phyloP scores from a whole-genome alignment of 345 rosid genomes.

The Eucalyptus regnans region DNA sequence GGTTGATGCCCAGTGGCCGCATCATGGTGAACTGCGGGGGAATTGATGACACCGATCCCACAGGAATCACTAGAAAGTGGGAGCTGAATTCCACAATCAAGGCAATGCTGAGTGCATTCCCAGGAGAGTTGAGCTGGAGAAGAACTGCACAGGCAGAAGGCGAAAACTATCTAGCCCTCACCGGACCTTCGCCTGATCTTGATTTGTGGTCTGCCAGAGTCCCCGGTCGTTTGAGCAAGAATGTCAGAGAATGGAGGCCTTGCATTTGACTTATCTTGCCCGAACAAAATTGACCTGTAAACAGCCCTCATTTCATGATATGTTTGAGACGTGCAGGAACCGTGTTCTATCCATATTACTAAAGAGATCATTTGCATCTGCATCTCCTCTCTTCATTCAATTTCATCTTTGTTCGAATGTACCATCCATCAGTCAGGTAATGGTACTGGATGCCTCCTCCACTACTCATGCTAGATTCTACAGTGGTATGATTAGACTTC shows the following conservation, averaged over 20 bases:
- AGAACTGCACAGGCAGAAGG: slow-evolving; percentile 36
- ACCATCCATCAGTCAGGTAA: background rate
- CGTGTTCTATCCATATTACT: background rate
- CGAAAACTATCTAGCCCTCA: slow-evolving; percentile 53
- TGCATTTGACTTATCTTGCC: background rate
- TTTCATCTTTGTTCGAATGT: background rate
- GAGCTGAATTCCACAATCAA: slow-evolving; percentile 44
- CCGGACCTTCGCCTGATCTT: slow-evolving; percentile 63
- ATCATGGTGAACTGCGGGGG: slow-evolving; percentile 87
- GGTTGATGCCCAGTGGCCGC: slow-evolving; percentile 62
- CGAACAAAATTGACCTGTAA: background rate
- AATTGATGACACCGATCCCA: slow-evolving; percentile 10
- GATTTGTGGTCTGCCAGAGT: slow-evolving; percentile 46
- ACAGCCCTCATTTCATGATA: background rate
- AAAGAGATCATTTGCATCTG: background rate
- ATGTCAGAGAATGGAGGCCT: slow-evolving; percentile 58
- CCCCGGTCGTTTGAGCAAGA: slow-evolving; percentile 33
- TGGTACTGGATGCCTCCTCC: background rate
- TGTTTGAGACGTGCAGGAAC: background rate
- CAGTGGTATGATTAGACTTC: background rate
- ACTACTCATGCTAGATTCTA: background rate
- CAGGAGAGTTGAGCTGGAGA: slow-evolving; percentile 77
- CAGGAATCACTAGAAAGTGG: slow-evolving; percentile 16
- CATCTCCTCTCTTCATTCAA: background rate
- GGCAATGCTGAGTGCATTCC: slow-evolving; percentile 55